Evolutionary conservation across 2,329 filamentous ascomycete species (phyloP).

Genomic region (Colletotrichum falcatum): DNA sequence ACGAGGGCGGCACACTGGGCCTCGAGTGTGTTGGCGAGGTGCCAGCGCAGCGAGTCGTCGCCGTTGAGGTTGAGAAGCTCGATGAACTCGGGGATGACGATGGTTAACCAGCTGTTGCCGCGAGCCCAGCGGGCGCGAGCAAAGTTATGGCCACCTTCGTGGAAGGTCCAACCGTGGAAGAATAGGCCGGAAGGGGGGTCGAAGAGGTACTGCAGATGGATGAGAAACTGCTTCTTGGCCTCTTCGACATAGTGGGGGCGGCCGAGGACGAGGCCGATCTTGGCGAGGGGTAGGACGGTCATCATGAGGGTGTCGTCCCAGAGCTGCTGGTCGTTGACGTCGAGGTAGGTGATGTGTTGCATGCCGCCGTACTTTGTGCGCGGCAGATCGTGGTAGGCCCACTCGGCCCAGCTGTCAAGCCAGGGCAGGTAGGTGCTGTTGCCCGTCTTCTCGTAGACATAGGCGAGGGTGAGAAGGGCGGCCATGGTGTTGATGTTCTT

Average conservation of each 20-base stretch:
- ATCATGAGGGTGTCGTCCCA: constrained; percentile 93
- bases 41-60: constrained; percentile 71
- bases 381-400: constrained; percentile 82
- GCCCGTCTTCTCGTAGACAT: constrained; percentile 80
- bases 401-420: constrained; percentile 85
- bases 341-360: constrained; percentile 81
- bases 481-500: constrained; percentile 92
- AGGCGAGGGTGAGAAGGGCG: constrained; percentile 79
- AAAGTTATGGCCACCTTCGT: constrained; percentile 73
- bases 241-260: constrained; percentile 81
- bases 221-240: constrained; percentile 80
- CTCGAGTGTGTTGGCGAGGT: constrained; percentile 72
- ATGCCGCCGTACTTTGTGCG: constrained; percentile 78
- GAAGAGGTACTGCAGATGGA: constrained; percentile 84
- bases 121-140: constrained; percentile 68
- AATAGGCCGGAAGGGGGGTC: constrained; percentile 79
- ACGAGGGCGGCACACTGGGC: constrained; percentile 76
- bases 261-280: constrained; percentile 78
- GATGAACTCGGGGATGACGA: constrained; percentile 85
- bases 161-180: constrained; percentile 86
- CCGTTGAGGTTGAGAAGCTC: constrained; percentile 74
- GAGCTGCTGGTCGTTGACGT: constrained; percentile 78
- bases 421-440: constrained; percentile 79
- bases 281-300: constrained; percentile 84
- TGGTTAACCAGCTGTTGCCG: constrained; percentile 81